Conservation (phyloP, 306 rosid species). For the Trifolium fragiferum region DNA sequence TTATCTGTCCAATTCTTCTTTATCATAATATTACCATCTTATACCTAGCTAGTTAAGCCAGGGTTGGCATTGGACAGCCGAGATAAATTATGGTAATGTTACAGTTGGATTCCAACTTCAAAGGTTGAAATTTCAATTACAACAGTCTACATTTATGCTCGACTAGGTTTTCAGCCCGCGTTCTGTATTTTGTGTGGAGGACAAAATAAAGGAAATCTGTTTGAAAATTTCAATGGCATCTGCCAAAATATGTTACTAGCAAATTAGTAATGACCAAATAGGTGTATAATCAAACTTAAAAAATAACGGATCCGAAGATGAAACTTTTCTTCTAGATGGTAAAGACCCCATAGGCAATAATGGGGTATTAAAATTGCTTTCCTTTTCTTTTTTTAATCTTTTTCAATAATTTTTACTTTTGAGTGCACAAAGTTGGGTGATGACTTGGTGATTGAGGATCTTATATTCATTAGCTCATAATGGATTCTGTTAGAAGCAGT, state of each 20-base stretch:
- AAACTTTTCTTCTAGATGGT: constrained; percentile 23
- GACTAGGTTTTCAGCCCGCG: constrained; percentile 1
- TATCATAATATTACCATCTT: background rate
- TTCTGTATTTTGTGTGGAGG: constrained; percentile 3
- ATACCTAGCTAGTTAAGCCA: constrained; percentile 9
- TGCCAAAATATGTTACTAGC: constrained; percentile 6
- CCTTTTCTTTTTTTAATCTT: background rate
- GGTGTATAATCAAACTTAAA: background rate
- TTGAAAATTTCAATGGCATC: constrained; percentile 1
- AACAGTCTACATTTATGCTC: background rate
- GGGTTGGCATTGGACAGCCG: constrained; percentile 9
- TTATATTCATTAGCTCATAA: constrained; percentile 1
- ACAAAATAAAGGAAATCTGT: background rate
- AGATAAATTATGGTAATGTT: constrained; percentile 9
- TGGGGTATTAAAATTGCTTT: constrained; percentile 1
- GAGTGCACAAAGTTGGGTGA: background rate
- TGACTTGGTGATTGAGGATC: constrained; percentile 14
- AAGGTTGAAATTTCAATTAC: constrained; percentile 7
- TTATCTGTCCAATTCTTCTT: constrained; percentile 3
- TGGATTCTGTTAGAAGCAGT: constrained; percentile 17
- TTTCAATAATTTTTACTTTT: background rate
- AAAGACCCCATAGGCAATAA: background rate
- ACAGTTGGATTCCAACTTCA: background rate
- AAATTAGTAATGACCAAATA: constrained; percentile 7
- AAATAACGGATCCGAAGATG: background rate